Percentiles rank a stretch among this genome's conserved stretches.
phyloP scores from a whole-genome alignment of 176 grass and related monocot species.

The Musa troglodytarum region DNA sequence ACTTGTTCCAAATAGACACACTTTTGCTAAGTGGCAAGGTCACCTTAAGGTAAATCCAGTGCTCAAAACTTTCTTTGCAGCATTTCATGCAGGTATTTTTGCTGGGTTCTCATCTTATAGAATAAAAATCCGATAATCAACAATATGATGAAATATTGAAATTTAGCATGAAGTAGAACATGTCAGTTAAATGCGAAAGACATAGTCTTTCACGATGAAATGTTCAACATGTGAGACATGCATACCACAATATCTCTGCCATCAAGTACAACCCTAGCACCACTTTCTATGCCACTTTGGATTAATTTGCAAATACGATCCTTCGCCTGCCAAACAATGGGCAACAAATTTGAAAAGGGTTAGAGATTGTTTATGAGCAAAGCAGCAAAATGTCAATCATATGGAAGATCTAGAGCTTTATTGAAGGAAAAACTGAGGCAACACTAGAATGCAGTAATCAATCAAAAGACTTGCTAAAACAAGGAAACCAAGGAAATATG shows the following conservation, averaged over 20 bases:
- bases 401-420: not conserved
- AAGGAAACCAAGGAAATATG: not conserved
- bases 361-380: slow-evolving; percentile 16
- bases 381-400: not conserved
- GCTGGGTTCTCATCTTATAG: not conserved
- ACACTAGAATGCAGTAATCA: not conserved
- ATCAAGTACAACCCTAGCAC: slow-evolving; percentile 74
- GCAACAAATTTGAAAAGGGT: not conserved
- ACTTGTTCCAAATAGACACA: not conserved
- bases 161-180: not conserved
- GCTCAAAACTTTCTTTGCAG: not conserved
- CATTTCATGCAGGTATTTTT: not conserved
- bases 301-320: slow-evolving; percentile 91
- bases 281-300: slow-evolving; percentile 67
- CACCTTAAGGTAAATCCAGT: not conserved
- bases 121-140: no score
- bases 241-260: slow-evolving; percentile 73
- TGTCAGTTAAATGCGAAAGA: not conserved
- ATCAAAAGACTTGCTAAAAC: not conserved
- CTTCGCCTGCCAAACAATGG: slow-evolving; percentile 53
- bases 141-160: not conserved
- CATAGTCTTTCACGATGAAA: not conserved
- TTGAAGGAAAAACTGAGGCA: not conserved
- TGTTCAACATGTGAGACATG: not conserved
- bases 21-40: not conserved